Percentiles rank a stretch among this genome's conserved stretches.
Conservation (phyloP, 352 stramenopile species). For the Sclerospora graminicola region DNA sequence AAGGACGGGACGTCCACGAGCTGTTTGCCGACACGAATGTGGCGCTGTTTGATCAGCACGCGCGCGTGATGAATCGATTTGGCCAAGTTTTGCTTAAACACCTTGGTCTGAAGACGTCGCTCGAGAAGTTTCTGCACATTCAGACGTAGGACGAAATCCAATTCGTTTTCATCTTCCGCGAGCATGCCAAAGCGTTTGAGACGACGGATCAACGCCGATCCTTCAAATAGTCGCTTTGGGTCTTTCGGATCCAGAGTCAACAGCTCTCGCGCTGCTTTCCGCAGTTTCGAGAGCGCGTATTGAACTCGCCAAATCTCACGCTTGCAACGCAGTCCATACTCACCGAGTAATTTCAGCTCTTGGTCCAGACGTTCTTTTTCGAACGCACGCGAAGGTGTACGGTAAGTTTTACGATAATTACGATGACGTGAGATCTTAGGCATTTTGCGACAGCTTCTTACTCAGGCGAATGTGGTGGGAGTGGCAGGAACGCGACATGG, state of each 20-base stretch:
- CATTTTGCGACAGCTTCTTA: constrained; percentile 63
- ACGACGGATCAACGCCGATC: constrained; percentile 93
- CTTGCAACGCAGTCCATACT: constrained; percentile 99
- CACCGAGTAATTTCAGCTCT: constrained; percentile 98
- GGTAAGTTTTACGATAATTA: constrained; percentile 97
- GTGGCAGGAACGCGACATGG: constrained; percentile 40
- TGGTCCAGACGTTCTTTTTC: constrained; percentile 99
- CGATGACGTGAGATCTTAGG: constrained; percentile 81
- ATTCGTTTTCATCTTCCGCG: constrained; percentile 94
- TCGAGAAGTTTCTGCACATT: constrained; percentile 99
- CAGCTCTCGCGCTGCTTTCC: constrained; percentile 96
- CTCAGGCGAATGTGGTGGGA: constrained; percentile 60
- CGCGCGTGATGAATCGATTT: constrained; percentile 99
- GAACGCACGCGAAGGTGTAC: constrained; percentile 97
- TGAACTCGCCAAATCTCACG: constrained; percentile 99
- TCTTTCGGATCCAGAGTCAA: constrained; percentile 98
- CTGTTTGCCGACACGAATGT: constrained; percentile 99
- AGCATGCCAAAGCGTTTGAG: constrained; percentile 96
- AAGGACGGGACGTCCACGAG: constrained; percentile 98
- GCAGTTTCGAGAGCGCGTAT: constrained; percentile 98
- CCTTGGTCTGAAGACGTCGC: constrained; percentile 97
- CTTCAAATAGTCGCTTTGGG: constrained; percentile 98
- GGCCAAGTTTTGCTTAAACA: constrained; percentile 98
- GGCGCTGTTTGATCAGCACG: constrained; percentile 98
- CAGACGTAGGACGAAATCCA: constrained; percentile 97